Base-by-base conservation (phyloP, 352 stramenopile species). In the Peronospora tabacina region DNA sequence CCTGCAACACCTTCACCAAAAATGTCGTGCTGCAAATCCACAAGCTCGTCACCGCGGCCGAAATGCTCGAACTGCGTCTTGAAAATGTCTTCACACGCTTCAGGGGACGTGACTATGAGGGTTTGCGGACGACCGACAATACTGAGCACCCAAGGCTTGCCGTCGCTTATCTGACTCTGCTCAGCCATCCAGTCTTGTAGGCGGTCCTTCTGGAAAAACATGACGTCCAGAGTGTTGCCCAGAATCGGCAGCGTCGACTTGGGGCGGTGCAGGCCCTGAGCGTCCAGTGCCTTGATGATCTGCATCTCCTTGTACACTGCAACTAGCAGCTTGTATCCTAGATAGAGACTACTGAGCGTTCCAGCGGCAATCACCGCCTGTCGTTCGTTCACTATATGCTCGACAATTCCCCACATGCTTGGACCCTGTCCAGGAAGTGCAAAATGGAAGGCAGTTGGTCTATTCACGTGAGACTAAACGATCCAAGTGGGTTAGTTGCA, bases 101-200 rank as follows among this genome's bases (percentile, higher is more conserved):
- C 37, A 2, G 66, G 60, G 0, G 63, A 66, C 11, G 58, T 69
- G 28, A 85, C 15, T 8, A 85, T 53, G 19, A 83, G 51, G 2
- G 50, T 48, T 0, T 63, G 50, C 0, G 65, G 61, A 8, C 57
- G 52, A 0, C 69, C 71, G 2, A 82, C 3, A 8, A 67, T 54
- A 16, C 49, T 51, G 3, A 86, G 51, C n/a, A 69, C 55, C 74
- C 74, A 86, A 0, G 71, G 64, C 16, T 69, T 68, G 35, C 68
- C 63, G 3, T 58, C 46, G 15, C 40, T 58, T 1, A 63, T 44
- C 4, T 67, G 38, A 33, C 55, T 72, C 39, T 86, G 59, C 20
- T 86, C 70, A 0, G 64, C 36, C 24, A 86, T 62, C 74, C 72
- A 83, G 46, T 83, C 74, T 44, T 75, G 65, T 5, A 85, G 34